These are phyloP conservation scores for Annulohypoxylon maeteangense DNA, from an alignment of 495 filamentous ascomycete genomes.

Conservation along the genomic window DNA sequence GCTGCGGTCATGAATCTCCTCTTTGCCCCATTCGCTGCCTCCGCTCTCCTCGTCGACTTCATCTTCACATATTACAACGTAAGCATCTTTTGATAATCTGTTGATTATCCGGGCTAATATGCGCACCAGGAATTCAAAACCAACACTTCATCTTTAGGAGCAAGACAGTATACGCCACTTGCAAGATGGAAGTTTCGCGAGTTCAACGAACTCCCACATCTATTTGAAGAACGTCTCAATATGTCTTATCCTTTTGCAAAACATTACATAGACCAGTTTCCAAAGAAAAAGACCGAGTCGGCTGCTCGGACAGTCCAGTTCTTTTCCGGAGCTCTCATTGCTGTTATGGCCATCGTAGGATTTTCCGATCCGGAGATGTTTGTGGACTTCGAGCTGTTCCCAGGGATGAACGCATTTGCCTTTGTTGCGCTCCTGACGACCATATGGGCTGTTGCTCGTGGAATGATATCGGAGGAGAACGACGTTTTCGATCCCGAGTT, in stretches of 20 bases:
- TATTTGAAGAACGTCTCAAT: constrained; percentile 87
- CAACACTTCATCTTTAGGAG: constrained; percentile 80
- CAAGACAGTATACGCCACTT: constrained; percentile 88
- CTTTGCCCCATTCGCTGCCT: constrained; percentile 82
- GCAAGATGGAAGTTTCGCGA: constrained; percentile 99
- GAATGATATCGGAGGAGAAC: constrained; percentile 85
- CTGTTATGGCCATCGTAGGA: constrained; percentile 81
- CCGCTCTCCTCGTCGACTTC: constrained; percentile 85
- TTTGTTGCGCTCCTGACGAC: constrained; percentile 60
- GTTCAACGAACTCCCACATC: constrained; percentile 94
- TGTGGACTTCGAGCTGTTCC: constrained; percentile 89
- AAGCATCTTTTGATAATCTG: constrained; percentile 42
- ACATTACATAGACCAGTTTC: constrained; percentile 94
- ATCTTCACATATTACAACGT: constrained; percentile 93
- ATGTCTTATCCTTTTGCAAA: constrained; percentile 96
- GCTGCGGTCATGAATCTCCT: constrained; percentile 87
- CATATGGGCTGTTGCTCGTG: constrained; percentile 82
- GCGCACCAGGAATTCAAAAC: constrained; percentile 81
- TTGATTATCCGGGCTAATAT: constrained; percentile 17
- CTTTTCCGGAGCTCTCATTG: constrained; percentile 82
- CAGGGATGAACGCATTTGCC: constrained; percentile 53
- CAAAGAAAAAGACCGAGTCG: constrained; percentile 91
- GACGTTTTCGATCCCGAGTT: constrained; percentile 92
- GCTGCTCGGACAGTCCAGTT: constrained; percentile 85
- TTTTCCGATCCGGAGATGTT: constrained; percentile 91